These are phyloP conservation scores for Baorangia bicolor DNA, from an alignment of 768 basidiomycete genomes.

Conservation along the genomic window DNA sequence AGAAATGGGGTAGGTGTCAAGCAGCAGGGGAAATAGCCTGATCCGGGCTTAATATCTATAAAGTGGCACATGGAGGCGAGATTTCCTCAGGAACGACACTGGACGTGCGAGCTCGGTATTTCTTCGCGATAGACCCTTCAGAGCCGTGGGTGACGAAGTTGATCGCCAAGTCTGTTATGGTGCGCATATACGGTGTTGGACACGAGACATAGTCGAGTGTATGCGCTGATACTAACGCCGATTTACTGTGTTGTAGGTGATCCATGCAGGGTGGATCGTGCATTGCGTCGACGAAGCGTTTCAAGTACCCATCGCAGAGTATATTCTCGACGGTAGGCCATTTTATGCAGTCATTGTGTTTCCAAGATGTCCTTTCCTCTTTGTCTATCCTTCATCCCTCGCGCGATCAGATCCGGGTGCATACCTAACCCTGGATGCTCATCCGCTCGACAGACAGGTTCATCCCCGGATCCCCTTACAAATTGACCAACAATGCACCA, in stretches of 20 bases:
- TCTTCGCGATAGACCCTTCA: conserved; percentile 28
- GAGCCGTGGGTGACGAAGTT: conserved; percentile 30
- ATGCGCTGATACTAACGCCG: conserved; percentile 3
- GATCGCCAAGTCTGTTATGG: conserved; percentile 28
- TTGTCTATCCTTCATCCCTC: neutral
- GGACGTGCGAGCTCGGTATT: conserved; percentile 24
- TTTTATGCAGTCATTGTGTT: neutral
- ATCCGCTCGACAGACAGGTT: conserved; percentile 16
- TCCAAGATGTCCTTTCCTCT: too few species aligned
- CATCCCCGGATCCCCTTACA: conserved; percentile 19
- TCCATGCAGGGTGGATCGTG: conserved; percentile 32
- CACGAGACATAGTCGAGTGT: neutral
- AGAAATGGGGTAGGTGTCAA: conserved; percentile 26
- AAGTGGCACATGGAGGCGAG: conserved; percentile 27
- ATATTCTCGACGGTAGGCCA: conserved; percentile 32
- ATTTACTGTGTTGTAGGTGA: conserved; percentile 16
- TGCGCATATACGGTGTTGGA: conserved; percentile 16
- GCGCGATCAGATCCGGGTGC: neutral
- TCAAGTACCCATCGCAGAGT: conserved; percentile 25
- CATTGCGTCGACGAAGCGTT: conserved; percentile 30
- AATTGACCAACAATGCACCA: neutral
- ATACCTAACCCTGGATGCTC: conserved; percentile 3
- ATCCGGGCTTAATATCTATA: neutral
- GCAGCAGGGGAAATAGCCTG: neutral
- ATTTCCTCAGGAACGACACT: conserved; percentile 12